A percentile compares a stretch with the other conserved stretches of the same genome.
These are phyloP conservation scores for Scedosporium boydii DNA, from an alignment of 2,329 filamentous ascomycete genomes.

Conservation along the genomic window DNA sequence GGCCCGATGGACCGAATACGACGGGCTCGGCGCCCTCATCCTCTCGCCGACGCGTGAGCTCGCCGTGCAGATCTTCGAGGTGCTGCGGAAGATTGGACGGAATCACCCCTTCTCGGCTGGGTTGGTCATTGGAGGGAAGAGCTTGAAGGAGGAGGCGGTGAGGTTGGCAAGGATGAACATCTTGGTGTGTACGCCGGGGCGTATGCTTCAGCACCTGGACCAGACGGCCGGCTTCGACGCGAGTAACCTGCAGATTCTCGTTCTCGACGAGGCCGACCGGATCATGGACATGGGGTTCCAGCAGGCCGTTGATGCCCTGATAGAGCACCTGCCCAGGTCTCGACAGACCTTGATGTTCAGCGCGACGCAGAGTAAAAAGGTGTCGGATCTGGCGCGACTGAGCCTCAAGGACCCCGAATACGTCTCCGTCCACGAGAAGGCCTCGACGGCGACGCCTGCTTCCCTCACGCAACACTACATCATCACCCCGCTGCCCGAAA, in stretches of 20 bases:
- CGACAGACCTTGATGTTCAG: conserved; percentile 93
- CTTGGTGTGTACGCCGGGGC: conserved; percentile 84
- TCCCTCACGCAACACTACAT: conserved; percentile 88
- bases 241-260: conserved; percentile 83
- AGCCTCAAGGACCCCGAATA: conserved; percentile 90
- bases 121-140: conserved; percentile 88
- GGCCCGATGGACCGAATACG: conserved; percentile 78
- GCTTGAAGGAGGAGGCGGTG: conserved; percentile 75
- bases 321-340: conserved; percentile 78
- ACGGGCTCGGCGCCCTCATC: conserved; percentile 86
- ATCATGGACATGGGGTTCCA: conserved; percentile 99
- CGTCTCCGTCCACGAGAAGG: conserved; percentile 82
- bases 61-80: conserved; percentile 94
- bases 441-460: conserved; percentile 68
- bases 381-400: conserved; percentile 82
- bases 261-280: conserved; percentile 90
- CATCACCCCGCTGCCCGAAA: conserved; percentile 73
- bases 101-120: conserved; percentile 89
- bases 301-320: conserved; percentile 76
- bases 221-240: conserved; percentile 87
- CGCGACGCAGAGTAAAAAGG: conserved; percentile 89
- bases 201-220: conserved; percentile 91
- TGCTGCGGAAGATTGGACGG: conserved; percentile 79
- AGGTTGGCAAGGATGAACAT: conserved; percentile 91
- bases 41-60: conserved; percentile 91